A percentile compares a stretch with the other conserved stretches of the same genome.
These are phyloP conservation scores for Halocafeteria seosinensis DNA, from an alignment of 108 stramenopile species.

Conservation along the genomic window DNA sequence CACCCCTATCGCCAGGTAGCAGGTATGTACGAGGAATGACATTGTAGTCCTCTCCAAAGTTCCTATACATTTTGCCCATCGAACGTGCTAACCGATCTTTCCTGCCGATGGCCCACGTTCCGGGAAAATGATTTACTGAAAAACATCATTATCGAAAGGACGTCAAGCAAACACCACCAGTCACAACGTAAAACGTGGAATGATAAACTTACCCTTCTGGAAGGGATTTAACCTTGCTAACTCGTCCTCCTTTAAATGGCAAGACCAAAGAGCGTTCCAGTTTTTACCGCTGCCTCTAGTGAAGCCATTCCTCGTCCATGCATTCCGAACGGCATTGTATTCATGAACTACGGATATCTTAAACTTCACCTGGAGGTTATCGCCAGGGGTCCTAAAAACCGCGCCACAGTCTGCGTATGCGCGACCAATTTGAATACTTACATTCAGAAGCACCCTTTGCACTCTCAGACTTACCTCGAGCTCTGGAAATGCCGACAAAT, in stretches of 20 bases:
- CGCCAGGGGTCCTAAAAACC: neutral
- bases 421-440: neutral
- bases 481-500: neutral
- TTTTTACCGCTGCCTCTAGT: neutral
- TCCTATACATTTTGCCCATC: neutral
- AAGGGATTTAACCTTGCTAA: constrained; percentile 16
- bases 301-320: neutral
- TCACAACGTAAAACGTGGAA: too few species aligned
- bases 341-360: neutral
- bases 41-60: constrained; percentile 1
- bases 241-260: neutral
- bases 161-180: too few species aligned
- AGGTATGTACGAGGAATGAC: constrained; percentile 33
- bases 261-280: constrained; percentile 5
- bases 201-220: too few species aligned
- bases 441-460: neutral
- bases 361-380: neutral
- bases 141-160: too few species aligned
- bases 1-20: constrained; percentile 26
- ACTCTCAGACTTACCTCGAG: neutral
- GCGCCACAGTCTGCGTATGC: neutral
- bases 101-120: constrained; percentile 39
- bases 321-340: constrained; percentile 2
- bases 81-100: constrained; percentile 35
- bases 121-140: constrained; percentile 47